These are phyloP conservation scores for Zoysia pacifica DNA, from an alignment of 176 grass and related monocot genomes.

Conservation along the genomic window DNA sequence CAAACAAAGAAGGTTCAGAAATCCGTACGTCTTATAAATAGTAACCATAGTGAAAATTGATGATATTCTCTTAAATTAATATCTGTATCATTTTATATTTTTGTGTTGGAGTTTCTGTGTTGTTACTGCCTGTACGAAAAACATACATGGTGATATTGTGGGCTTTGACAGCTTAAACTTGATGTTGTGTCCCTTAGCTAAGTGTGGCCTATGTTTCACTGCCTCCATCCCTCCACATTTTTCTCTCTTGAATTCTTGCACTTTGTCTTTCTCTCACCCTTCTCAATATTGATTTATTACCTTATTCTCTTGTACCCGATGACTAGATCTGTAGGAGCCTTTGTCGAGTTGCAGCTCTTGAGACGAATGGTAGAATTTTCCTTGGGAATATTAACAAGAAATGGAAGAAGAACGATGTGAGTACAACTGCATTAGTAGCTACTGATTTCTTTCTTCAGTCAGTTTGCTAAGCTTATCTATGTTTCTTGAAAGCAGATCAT, in stretches of 20 bases:
- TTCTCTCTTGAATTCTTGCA: conserved; percentile 10
- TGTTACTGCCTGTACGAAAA: neutral
- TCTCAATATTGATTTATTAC: conserved; percentile 25
- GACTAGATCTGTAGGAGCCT: conserved; percentile 61
- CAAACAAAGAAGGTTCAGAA: too few species aligned
- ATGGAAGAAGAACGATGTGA: conserved; percentile 75
- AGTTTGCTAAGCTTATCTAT: neutral
- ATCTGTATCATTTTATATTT: neutral
- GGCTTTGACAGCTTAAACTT: neutral
- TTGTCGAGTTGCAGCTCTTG: conserved; percentile 57
- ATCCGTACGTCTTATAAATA: neutral
- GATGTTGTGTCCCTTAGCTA: neutral
- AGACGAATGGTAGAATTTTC: conserved; percentile 58
- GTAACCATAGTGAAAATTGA: neutral
- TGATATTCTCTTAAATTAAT: neutral
- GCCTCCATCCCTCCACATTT: conserved; percentile 5
- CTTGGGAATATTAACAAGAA: conserved; percentile 70
- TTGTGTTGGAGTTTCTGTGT: neutral
- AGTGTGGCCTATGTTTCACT: neutral
- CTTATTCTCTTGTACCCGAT: neutral
- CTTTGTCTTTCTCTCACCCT: neutral
- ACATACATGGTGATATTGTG: neutral
- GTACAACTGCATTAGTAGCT: conserved; percentile 28
- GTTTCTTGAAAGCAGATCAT: conserved; percentile 46
- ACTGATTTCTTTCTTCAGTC: conserved; percentile 1